Percentiles rank a stretch among this genome's conserved stretches.
phyloP scores from a whole-genome alignment of 2,329 filamentous ascomycete species.

The Thielaviopsis punctulata region DNA sequence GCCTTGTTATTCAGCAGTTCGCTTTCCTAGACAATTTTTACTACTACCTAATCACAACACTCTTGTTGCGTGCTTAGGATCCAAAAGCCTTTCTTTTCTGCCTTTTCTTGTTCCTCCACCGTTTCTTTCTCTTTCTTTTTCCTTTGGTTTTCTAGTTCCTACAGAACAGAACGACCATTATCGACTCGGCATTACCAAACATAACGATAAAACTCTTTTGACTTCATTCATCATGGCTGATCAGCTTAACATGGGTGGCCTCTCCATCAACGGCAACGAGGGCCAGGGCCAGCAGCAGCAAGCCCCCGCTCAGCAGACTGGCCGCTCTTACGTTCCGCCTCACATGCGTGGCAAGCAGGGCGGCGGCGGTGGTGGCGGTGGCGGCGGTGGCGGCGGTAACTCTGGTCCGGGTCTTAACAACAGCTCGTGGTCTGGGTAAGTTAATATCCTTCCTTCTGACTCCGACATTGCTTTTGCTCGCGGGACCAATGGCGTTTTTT shows the following conservation, averaged over 20 bases:
- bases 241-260: conserved; percentile 65
- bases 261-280: conserved; percentile 25
- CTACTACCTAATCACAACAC: not conserved
- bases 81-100: not conserved
- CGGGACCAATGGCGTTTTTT: conserved; percentile 15
- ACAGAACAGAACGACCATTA: not conserved
- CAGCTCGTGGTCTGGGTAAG: conserved; percentile 48
- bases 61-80: not conserved
- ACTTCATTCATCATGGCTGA: conserved; percentile 49
- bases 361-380: conserved; percentile 14
- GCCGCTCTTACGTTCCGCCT: conserved; percentile 67
- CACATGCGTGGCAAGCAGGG: conserved; percentile 51
- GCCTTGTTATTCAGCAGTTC: conserved; percentile 6
- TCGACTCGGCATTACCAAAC: not conserved
- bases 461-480: not conserved
- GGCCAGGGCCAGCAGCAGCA: conserved; percentile 14
- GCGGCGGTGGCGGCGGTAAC: conserved; percentile 13
- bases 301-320: conserved; percentile 12
- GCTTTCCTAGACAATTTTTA: conserved; percentile 5
- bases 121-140: conserved; percentile 2
- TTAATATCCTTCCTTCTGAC: conserved; percentile 11
- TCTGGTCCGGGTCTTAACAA: conserved; percentile 36
- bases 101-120: not conserved
- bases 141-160: conserved; percentile 1
- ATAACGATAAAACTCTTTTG: conserved; percentile 13